Conservation (phyloP, 768 basidiomycete genomes). For the Podaxis sp. region DNA sequence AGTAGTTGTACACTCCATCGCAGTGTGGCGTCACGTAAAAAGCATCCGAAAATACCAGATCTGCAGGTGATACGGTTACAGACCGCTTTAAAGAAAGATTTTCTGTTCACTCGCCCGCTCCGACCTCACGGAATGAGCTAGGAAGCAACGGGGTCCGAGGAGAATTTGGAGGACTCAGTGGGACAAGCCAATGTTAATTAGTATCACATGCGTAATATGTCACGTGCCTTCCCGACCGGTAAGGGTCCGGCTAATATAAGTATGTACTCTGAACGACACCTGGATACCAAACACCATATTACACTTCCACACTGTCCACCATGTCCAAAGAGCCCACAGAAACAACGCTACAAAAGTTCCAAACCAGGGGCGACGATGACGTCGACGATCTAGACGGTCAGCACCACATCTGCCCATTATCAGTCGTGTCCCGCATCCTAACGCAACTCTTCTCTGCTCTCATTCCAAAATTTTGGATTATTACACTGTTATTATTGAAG, state of each 20-base stretch:
- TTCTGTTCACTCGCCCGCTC: background rate
- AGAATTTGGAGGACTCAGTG: too few species aligned
- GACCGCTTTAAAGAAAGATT: too few species aligned
- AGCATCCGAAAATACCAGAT: too few species aligned
- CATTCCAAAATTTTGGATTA: background rate
- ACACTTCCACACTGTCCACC: background rate
- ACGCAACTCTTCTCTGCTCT: constrained; percentile 3
- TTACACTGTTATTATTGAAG: constrained; percentile 15
- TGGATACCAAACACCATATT: background rate
- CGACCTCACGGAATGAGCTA: background rate
- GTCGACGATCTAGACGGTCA: constrained; percentile 68
- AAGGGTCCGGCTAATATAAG: background rate
- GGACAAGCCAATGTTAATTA: background rate
- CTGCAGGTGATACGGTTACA: too few species aligned
- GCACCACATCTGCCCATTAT: constrained; percentile 8
- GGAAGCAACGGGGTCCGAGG: background rate
- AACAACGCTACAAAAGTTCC: constrained; percentile 23
- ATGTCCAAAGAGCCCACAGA: constrained; percentile 17
- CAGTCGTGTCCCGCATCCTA: background rate
- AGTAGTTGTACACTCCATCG: too few species aligned
- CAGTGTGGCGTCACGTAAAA: too few species aligned
- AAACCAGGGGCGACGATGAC: constrained; percentile 46
- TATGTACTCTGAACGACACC: background rate
- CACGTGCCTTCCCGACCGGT: background rate
- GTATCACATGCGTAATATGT: background rate